Base-by-base conservation (phyloP, 2,329 filamentous ascomycete species). In the Teratosphaeria zuluensis region DNA sequence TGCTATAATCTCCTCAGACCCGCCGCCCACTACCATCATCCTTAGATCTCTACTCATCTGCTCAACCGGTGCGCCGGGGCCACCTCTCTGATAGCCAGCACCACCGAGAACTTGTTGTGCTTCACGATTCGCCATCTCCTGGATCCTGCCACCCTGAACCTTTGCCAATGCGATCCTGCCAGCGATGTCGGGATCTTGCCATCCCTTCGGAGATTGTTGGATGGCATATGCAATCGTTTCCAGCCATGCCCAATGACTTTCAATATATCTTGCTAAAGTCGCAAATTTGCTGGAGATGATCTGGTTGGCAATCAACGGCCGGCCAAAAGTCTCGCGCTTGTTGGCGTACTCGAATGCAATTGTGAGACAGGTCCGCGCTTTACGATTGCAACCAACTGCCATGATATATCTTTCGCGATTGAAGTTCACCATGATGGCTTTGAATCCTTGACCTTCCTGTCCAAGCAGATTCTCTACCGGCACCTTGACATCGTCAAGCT, bases 331-430 rank as follows among this genome's bases (percentile, higher is more conserved):
- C 54, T 70, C 66, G 11, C 71, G 65, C 51, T 64, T 65, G 59
- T 66, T 61, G 14, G 71, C 71, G 55, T 72, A 72, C 30, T 65
- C 63, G 51, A 70, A 65, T 2, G 70, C 66, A 11, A 64, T 57
- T 4, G 62, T 58, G 1, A 70, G 58, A 52, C 68, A 70, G 1
- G 67, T 69, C 4, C 69, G 77, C 1, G 82, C 80, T 68, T 84
- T 79, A 53, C 82, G 76, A 57, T 85, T 82, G 59, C 79, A 80
- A 24, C 77, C 76, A 1, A 81, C 78, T 0, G 81, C 78, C 66
- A 87, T 78, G 61, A 80, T 77, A 63, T 83, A 82, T 7, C 84
- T 76, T 69, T 87, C 84, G 19, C 77, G 75, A 64, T 84, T 83
- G 69, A 84, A 84, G 65, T 83, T 77, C 70, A 61, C 48, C 83